Conservation (phyloP, 2,329 filamentous ascomycete species). For the Aspergillus tamarii region DNA sequence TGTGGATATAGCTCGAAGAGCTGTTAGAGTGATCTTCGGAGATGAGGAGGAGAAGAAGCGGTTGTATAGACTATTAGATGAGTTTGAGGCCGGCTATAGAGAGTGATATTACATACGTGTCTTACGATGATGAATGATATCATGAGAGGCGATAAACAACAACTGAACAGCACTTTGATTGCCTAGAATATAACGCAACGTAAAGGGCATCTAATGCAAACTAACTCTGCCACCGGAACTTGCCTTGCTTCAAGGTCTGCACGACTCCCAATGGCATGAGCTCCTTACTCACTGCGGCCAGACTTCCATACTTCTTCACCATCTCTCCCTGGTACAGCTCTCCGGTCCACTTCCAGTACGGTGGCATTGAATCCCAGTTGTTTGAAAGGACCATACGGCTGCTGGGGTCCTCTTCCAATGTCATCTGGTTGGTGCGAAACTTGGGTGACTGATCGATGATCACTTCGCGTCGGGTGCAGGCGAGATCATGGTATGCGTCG, state of each 20-base stretch:
- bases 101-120: slow-evolving; percentile 6
- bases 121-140: not conserved
- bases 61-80: slow-evolving; percentile 25
- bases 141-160: not conserved
- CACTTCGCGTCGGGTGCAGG: slow-evolving; percentile 35
- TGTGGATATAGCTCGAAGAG: slow-evolving; percentile 61
- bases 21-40: slow-evolving; percentile 69
- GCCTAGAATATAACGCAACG: not conserved
- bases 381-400: slow-evolving; percentile 24
- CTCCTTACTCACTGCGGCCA: slow-evolving; percentile 45
- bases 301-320: slow-evolving; percentile 42
- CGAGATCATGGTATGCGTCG: slow-evolving; percentile 37
- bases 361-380: slow-evolving; percentile 39
- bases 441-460: slow-evolving; percentile 32
- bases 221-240: slow-evolving; percentile 47
- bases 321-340: slow-evolving; percentile 47
- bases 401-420: slow-evolving; percentile 13
- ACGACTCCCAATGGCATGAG: slow-evolving; percentile 49
- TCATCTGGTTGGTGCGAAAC: slow-evolving; percentile 29
- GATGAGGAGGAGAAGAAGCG: slow-evolving; percentile 60
- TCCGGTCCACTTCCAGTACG: slow-evolving; percentile 49
- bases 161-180: not conserved
- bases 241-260: slow-evolving; percentile 45
- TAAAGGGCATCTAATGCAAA: slow-evolving; percentile 3
- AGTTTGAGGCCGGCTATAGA: slow-evolving; percentile 24